phyloP scores from a whole-genome alignment of 768 basidiomycete genomes.

The Peribolospora baueri region DNA sequence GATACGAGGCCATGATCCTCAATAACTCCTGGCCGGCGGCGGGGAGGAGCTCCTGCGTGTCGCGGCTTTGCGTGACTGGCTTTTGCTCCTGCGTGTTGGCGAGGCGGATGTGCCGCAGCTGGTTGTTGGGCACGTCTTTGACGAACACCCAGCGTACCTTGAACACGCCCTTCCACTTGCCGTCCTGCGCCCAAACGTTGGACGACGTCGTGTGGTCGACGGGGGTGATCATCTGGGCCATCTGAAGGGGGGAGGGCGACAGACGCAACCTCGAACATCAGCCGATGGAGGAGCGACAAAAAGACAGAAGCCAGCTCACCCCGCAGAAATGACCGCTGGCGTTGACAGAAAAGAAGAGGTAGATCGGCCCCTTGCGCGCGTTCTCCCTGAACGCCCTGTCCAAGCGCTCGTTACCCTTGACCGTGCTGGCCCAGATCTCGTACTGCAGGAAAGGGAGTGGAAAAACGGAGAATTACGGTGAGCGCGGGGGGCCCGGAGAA shows the following conservation, averaged over 20 bases:
- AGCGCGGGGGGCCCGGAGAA: background rate
- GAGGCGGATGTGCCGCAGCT: constrained; percentile 64
- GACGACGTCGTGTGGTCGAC: constrained; percentile 86
- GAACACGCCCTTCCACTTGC: constrained; percentile 97
- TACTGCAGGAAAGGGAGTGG: constrained; percentile 5
- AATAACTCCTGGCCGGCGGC: constrained; percentile 95
- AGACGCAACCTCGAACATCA: too few species aligned
- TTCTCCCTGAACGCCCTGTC: constrained; percentile 94
- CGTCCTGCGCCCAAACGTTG: constrained; percentile 91
- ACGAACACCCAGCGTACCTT: constrained; percentile 97
- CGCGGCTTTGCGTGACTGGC: constrained; percentile 91
- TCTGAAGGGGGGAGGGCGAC: constrained; percentile 14
- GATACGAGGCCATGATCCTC: constrained; percentile 79
- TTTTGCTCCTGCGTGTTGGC: constrained; percentile 94
- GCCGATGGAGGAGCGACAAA: too few species aligned
- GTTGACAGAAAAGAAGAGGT: constrained; percentile 96
- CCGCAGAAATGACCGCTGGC: constrained; percentile 95
- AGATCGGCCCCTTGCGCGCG: constrained; percentile 76
- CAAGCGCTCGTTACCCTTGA: constrained; percentile 74
- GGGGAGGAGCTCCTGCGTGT: constrained; percentile 86
- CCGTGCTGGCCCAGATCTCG: constrained; percentile 15
- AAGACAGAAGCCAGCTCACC: too few species aligned
- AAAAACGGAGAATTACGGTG: background rate
- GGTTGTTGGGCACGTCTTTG: constrained; percentile 58
- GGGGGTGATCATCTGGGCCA: constrained; percentile 92